Evolutionary conservation across 805 yeast species (phyloP), one percentile per base, ranked within the genome.

Genomic region (Priceomyces melissophilus): DNA sequence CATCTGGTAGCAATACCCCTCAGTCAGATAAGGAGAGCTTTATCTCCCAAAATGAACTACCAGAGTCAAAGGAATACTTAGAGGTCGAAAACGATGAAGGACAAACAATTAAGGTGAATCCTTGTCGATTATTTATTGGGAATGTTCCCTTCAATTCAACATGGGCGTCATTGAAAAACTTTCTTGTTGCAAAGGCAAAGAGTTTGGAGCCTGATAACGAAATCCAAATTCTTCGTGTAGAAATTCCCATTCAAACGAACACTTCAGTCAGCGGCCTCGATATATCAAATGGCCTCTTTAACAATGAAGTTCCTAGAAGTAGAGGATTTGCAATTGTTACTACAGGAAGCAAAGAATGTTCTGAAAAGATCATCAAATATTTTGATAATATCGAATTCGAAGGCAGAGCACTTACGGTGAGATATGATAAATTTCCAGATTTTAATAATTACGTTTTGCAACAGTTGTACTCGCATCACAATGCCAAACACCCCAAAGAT

Each of bases 291-390:
- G 17, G 37, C 31, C 17, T 30, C 10, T 29, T 30, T 4, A 27
- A 13, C 15, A 30, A 35, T 12, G 29, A 30, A 2, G 13, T 28
- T 3, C 25, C 28, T 2, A 33, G 35, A 41, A 58, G 64, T 26
- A 73, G 79, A 50, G 88, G 89, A 2, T 82, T 79, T 63, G 88
- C 87, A 1, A 73, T 82, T 36, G 85, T 79, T 1, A 67, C 74
- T 3, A 80, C 79, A 16, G 66, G 66, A 1, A 57, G 68, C 30
- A 68, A 64, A 26, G 65, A 58, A 7, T 76, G 76, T 28, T 77
- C 84, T 3, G 62, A 63, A 3, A 62, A 63, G 31, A 68, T 81
- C 11, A 80, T 82, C 33, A 60, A 65, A 17, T 42, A 55, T 31
- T 77, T 81, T 49, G 75, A 82, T 52, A 77, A 76, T 10, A 50